Evolutionary conservation across 192 early-diverging fungal species (phyloP), one percentile per base, ranked within the genome.

Genomic region (Chytriomyces confervae): DNA sequence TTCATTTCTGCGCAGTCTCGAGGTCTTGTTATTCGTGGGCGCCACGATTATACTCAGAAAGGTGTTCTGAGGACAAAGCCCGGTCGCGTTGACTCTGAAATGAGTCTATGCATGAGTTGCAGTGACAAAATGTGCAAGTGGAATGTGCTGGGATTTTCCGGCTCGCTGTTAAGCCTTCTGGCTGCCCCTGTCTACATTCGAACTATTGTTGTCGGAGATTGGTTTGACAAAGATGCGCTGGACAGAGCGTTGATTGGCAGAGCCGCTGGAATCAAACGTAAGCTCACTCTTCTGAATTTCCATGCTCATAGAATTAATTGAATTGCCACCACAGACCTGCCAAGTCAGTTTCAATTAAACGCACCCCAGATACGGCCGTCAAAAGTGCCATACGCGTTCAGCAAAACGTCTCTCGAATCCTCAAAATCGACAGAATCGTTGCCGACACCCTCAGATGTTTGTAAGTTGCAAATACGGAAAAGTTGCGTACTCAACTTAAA

Each of bases 81-180:
- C 24, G 77, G 77, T 9, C 81, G 94, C 20, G 75, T 86, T 5
- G 94, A 95, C 83, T 86, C 92, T 18, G 93, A 94, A 29, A 88
- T 89, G 49, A 91, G 89, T 11, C 23, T 86, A 20, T 91, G 84
- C 66, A 93, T 94, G 93, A 92, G 91, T 6, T 86, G 83, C 78
- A 95, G 93, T 78, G 96, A 98, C 85, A 98, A 98, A 80, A 88
- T 98, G 13, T 93, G 94, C 0, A 89, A 88, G 45, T 98, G 96
- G 96, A 92, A 88, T 67, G 86, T 92, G 20, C 77, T 97, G 29
- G 95, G 95, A 3, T 77, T 96, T 2, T 88, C 90, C 53, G 94
- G 94, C 0, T 86, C 89, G 6, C 74, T 95, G 16, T 77, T 98
- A 0, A 79, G 91, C 0, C 72, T 82, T n/a, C 80, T 91, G 23